Base-by-base conservation (phyloP, 805 yeast genomes). In the Cyberlindnera americana region DNA sequence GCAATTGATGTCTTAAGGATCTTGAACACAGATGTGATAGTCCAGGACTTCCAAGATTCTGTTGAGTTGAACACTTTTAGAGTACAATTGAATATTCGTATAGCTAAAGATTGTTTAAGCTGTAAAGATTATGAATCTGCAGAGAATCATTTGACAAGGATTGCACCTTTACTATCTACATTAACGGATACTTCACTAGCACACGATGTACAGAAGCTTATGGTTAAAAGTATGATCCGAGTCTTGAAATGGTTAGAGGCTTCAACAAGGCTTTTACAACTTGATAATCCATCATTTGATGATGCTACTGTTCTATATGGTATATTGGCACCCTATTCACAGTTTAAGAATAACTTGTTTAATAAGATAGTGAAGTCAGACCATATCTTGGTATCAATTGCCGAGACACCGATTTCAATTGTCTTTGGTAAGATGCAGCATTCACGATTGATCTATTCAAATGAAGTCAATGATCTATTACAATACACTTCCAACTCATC, bases 211-310 rank as follows among this genome's bases (percentile, higher is more conserved):
- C 44, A 41, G 11, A 40, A 34, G 9, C 38, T 46, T 1, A 34
- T 47, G n/a, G 43, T 44, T 5, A 48, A 44, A 18, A 44, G 49
- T 6, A 44, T 50, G 48, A 35, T 46, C 3, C 46, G 48, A n/a
- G 14, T 49, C 8, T 41, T 43, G 5, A 50, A 46, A 33, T 53
- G 54, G 54, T 26, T 47, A 3, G 57, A 53, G 13, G 55, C 53
- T 4, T 31, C 53, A 5, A 44, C 53, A 5, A 44, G 47, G 35
- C 35, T 49, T 9, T 18, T 46, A 3, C 21, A 33, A 1, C 29
- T 49, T 4, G 38, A 49, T 22, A 48, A 49, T 23, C 43, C 37
- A 17, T 4, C 23, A 1, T 44, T 39, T 16, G 50, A 47, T 29
- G 15, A 24, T 16, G 23, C 32, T 12, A 27, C 44, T 5, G 48